Percentiles rank a stretch among this genome's conserved stretches.
These are phyloP conservation scores for Termitomyces sp. DNA, from an alignment of 768 basidiomycete genomes.

Conservation along the genomic window DNA sequence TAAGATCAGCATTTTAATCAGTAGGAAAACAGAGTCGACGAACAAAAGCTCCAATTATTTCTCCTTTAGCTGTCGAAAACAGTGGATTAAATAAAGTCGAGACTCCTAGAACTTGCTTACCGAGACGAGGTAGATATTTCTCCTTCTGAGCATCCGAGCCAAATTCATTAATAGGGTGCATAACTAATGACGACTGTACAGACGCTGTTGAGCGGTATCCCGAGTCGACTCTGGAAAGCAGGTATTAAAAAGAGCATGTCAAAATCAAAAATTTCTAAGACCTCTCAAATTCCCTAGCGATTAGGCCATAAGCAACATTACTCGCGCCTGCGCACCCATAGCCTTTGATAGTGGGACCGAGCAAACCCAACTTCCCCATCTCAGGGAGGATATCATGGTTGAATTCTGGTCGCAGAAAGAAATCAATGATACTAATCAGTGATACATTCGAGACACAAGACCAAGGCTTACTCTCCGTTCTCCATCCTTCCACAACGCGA, in stretches of 20 bases:
- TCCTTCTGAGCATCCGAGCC: conserved; percentile 89
- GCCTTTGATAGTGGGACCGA: conserved; percentile 89
- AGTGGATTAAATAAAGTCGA: neutral
- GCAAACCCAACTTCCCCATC: conserved; percentile 88
- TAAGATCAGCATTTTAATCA: neutral
- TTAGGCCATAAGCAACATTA: conserved; percentile 90
- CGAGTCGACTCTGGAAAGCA: conserved; percentile 72
- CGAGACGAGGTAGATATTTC: conserved; percentile 82
- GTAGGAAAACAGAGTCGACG: conserved; percentile 23
- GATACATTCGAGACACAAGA: neutral
- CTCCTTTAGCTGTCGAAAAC: conserved; percentile 59
- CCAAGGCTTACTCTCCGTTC: conserved; percentile 66
- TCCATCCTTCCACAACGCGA: conserved; percentile 84
- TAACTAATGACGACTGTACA: conserved; percentile 93
- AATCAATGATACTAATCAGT: neutral
- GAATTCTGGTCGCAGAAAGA: conserved; percentile 49
- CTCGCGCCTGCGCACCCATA: conserved; percentile 93
- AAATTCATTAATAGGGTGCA: conserved; percentile 91
- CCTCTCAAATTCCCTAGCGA: conserved; percentile 93
- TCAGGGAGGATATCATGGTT: conserved; percentile 72
- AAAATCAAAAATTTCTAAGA: conserved; percentile 22
- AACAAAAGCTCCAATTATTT: conserved; percentile 90
- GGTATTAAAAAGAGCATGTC: neutral
- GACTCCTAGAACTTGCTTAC: conserved; percentile 27
- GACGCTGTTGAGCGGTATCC: conserved; percentile 94